Evolutionary conservation across 1,284 basidiomycete genomes (phyloP).

Genomic region (Moesziomyces sp.): DNA sequence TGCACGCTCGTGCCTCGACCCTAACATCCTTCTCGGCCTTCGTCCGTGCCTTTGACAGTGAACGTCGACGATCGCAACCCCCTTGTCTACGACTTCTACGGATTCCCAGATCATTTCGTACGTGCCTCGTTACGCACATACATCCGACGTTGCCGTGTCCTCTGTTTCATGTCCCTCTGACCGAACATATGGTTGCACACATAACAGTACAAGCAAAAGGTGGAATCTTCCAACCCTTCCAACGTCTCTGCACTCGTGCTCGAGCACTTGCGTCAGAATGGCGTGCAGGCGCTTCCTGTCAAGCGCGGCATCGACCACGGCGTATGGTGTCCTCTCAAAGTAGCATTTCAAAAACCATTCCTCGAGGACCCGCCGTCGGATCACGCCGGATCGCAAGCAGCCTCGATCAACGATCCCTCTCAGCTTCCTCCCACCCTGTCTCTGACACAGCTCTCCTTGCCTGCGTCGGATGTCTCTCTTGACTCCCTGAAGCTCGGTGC

Average conservation of each 20-base stretch:
- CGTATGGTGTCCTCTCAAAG: conserved; percentile 70
- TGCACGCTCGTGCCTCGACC: too few species aligned
- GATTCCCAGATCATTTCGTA: conserved; percentile 61
- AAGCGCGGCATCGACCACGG: conserved; percentile 70
- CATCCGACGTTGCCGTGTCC: not conserved
- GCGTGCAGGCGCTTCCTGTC: conserved; percentile 37
- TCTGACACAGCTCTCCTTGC: conserved; percentile 70
- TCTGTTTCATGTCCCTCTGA: not conserved
- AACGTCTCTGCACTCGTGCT: conserved; percentile 59
- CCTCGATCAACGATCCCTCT: conserved; percentile 16
- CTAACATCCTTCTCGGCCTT: not conserved
- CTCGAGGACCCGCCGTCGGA: conserved; percentile 23
- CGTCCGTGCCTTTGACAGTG: conserved; percentile 7
- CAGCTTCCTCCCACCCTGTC: conserved; percentile 63
- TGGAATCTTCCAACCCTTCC: conserved; percentile 54
- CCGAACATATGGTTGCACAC: too few species aligned
- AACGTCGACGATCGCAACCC: conserved; percentile 67
- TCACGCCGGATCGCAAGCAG: conserved; percentile 13
- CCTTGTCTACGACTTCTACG: conserved; percentile 70
- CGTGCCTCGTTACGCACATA: not conserved
- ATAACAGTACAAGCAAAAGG: conserved; percentile 67
- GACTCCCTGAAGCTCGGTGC: conserved; percentile 68
- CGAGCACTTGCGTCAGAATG: conserved; percentile 52
- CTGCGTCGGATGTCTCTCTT: conserved; percentile 58
- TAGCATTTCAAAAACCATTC: conserved; percentile 63